Percentiles rank a stretch among this genome's conserved stretches.
Evolutionary conservation across 805 yeast genomes (phyloP).

Genomic region (Metschnikowia arizonensis): DNA sequence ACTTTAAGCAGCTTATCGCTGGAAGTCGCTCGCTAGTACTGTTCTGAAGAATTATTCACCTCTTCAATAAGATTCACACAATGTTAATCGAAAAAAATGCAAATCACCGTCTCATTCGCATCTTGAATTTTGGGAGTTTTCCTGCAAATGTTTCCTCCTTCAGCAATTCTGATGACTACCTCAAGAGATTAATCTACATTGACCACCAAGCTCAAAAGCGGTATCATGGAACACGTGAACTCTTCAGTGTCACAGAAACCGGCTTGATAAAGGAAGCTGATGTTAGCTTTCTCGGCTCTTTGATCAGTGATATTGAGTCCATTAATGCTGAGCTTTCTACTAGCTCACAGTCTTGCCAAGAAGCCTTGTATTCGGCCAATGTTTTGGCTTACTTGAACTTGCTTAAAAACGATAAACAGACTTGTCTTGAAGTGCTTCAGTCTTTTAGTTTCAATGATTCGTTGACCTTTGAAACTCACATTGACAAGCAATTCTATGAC

Average conservation of each 20-base stretch:
- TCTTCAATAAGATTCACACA: not conserved
- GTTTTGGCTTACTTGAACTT: constrained; percentile 35
- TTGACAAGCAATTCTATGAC: constrained; percentile 24
- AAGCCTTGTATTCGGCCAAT: constrained; percentile 29
- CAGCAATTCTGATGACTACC: constrained; percentile 31
- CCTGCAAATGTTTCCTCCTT: constrained; percentile 33
- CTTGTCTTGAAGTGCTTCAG: constrained; percentile 19
- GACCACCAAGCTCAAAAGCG: constrained; percentile 35
- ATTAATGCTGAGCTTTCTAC: constrained; percentile 25
- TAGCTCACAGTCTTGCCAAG: constrained; percentile 24
- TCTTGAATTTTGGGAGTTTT: constrained; percentile 35
- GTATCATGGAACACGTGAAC: constrained; percentile 1
- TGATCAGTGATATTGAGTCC: constrained; percentile 26
- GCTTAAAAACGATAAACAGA: constrained; percentile 23
- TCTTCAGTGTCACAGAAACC: not conserved
- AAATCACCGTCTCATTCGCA: constrained; percentile 24
- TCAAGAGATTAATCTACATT: constrained; percentile 32
- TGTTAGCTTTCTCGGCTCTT: constrained; percentile 1
- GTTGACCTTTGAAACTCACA: constrained; percentile 3
- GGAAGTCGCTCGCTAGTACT: not conserved
- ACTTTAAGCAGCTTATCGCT: not conserved
- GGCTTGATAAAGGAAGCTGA: not conserved
- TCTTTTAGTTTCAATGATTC: constrained; percentile 10
- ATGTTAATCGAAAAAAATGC: constrained; percentile 27
- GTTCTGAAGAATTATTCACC: not conserved